A percentile compares a stretch with the other conserved stretches of the same genome.
phyloP scores from a whole-genome alignment of 768 basidiomycete genomes.

The Panellus pusillus region DNA sequence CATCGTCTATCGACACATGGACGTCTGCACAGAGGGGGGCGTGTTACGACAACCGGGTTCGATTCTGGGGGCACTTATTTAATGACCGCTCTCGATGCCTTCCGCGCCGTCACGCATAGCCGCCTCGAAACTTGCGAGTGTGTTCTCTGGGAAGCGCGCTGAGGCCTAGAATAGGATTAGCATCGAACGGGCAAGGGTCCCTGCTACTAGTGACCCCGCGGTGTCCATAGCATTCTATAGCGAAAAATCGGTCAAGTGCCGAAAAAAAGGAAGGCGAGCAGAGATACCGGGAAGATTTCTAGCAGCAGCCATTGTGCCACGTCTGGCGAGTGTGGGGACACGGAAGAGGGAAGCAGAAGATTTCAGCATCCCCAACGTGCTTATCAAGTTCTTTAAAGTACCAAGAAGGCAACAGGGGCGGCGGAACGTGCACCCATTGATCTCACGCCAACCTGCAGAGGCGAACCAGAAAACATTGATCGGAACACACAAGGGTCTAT shows the following conservation, averaged over 20 bases:
- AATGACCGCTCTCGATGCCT: constrained; percentile 90
- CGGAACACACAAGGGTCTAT: too few species aligned
- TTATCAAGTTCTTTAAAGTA: too few species aligned
- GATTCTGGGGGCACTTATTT: too few species aligned
- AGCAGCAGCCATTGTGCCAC: not conserved
- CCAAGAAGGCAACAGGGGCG: too few species aligned
- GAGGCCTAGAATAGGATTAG: constrained; percentile 62
- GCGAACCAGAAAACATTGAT: too few species aligned
- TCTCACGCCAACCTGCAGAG: too few species aligned
- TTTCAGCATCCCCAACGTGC: too few species aligned
- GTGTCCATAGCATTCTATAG: not conserved
- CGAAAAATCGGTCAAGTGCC: not conserved
- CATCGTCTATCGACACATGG: constrained; percentile 85
- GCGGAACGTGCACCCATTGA: too few species aligned
- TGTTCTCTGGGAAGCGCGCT: constrained; percentile 88
- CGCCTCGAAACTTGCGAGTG: constrained; percentile 90
- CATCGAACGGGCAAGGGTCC: not conserved
- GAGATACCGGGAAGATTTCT: too few species aligned
- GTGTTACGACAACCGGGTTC: constrained; percentile 45
- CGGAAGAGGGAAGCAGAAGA: not conserved
- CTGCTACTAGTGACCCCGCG: constrained; percentile 25
- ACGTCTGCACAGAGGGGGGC: constrained; percentile 65
- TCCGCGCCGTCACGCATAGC: constrained; percentile 95
- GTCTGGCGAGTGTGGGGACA: not conserved
- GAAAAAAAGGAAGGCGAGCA: too few species aligned